These are phyloP conservation scores for Pseudocohnilembus persalinus DNA, from an alignment of 169 alveolate species.

Conservation along the genomic window DNA sequence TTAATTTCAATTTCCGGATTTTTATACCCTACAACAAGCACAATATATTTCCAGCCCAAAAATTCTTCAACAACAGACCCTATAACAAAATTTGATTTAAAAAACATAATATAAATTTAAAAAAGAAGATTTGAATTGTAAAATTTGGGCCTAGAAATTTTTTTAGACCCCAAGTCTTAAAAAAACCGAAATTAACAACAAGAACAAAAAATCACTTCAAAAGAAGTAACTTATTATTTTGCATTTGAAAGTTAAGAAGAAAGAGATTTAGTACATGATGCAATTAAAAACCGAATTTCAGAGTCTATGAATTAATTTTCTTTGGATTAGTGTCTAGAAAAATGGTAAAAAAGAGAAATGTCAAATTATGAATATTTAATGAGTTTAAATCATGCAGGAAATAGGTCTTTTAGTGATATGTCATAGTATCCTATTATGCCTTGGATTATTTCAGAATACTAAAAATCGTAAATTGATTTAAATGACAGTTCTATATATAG, in stretches of 20 bases:
- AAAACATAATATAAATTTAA: conserved; percentile 65
- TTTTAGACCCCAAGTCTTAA: background rate
- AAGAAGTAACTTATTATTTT: conserved; percentile 63
- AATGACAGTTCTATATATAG: conserved; percentile 65
- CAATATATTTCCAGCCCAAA: conserved; percentile 80
- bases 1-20: conserved; percentile 72
- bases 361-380: conserved; percentile 76
- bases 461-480: conserved; percentile 55
- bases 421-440: conserved; percentile 86
- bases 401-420: conserved; percentile 74
- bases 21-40: conserved; percentile 71
- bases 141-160: conserved; percentile 50
- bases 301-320: conserved; percentile 71
- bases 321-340: conserved; percentile 58
- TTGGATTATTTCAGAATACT: conserved; percentile 72
- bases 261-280: conserved; percentile 71
- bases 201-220: conserved; percentile 58
- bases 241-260: conserved; percentile 66
- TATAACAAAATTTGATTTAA: conserved; percentile 49
- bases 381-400: conserved; percentile 74
- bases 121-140: conserved; percentile 76
- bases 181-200: background rate
- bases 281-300: conserved; percentile 53
- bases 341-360: conserved; percentile 80
- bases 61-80: conserved; percentile 69